phyloP scores from a whole-genome alignment of 495 filamentous ascomycete species.

The Neurospora discreta region DNA sequence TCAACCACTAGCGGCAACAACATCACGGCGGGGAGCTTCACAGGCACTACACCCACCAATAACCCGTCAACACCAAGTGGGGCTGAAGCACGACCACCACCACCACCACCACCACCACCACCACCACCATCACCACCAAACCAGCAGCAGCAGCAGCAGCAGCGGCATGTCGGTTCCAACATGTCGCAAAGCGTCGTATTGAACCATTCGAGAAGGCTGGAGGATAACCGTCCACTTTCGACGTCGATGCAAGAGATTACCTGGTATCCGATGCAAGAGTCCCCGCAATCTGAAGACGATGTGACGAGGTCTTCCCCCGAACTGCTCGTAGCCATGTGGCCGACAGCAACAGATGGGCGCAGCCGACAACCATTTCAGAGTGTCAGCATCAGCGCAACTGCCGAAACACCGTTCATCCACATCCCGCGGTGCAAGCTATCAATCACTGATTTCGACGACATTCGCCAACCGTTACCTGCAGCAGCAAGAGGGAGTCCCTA shows the following conservation, averaged over 20 bases:
- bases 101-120: no score
- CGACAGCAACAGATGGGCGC: background rate
- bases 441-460: conserved; percentile 1
- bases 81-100: background rate
- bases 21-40: background rate
- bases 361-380: background rate
- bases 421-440: conserved; percentile 15
- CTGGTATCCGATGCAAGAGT: background rate
- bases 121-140: background rate
- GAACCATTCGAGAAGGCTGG: background rate
- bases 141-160: background rate
- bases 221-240: background rate
- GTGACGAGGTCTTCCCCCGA: background rate
- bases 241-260: background rate
- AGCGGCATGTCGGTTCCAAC: background rate
- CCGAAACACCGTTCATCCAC: conserved; percentile 10
- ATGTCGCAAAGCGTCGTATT: background rate
- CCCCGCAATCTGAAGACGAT: background rate
- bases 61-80: background rate
- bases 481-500: background rate
- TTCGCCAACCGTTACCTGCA: background rate
- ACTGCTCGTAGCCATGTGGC: conserved; percentile 1
- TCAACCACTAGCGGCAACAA: background rate
- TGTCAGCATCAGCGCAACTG: background rate
- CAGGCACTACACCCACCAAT: background rate